Base-by-base conservation (phyloP, 495 filamentous ascomycete species). In the Lepraria neglecta region DNA sequence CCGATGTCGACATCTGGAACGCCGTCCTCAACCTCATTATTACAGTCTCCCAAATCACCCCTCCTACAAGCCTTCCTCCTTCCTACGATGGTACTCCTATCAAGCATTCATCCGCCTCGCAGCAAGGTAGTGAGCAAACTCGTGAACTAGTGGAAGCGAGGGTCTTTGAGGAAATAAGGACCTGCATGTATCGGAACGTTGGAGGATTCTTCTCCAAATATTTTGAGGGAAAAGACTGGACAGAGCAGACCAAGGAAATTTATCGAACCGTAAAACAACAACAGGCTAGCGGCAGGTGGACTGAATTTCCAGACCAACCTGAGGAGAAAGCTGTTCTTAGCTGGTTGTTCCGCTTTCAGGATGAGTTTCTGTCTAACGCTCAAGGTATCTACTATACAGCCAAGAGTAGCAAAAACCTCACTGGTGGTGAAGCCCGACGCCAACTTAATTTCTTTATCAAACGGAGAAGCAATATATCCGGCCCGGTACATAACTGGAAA, bases 71-170 rank as follows among this genome's bases (percentile, higher is more conserved):
- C 55, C 40, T 65, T 65, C 59, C 63, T 60, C 14, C 38, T 14
- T 69, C 62, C 21, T 69, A 67, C 46, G 58, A 67, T 59, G 28
- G 58, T n/a, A 69, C 59, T 58, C 58, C 56, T 7, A 57, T 69
- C 56, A 65, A 21, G 21, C 10, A 24, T 45, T 66, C 53, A 56
- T 67, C 65, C 50, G 31, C 58, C 14, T 69, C 61, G 19, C 33
- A 35, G 40, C 53, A 65, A 47, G 45, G 45, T 9, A 6, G 19
- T 47, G 45, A 24, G 19, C 1, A 47, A 42, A 42, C 38, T 42
- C 38, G 15, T 1, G 3, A 2, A 42, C 24, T 24, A 24, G 24
- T 24, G 2, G 24, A 24, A 24, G 24, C 2, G 2, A 24, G 24
- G 24, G 2, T 42, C 38, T 42, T 42, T 3, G 9, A 62, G 0